A percentile compares a stretch with the other conserved stretches of the same genome.
phyloP scores from a whole-genome alignment of 805 yeast species.

The Candida cerambycidarum region DNA sequence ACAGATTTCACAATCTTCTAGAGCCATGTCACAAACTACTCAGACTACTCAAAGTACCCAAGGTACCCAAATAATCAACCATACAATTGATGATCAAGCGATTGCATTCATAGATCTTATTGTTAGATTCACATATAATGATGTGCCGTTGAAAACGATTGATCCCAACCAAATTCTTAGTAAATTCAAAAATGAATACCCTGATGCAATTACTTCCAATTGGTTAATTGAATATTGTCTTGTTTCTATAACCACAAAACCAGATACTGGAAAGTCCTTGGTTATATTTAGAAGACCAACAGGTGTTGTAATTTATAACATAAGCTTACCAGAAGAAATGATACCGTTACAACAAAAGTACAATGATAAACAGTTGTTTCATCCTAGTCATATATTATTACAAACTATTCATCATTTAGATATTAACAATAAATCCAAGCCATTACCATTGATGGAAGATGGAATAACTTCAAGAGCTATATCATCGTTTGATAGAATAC shows the following conservation, averaged over 20 bases:
- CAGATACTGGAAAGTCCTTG: conserved; percentile 49
- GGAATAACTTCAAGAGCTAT: conserved; percentile 49
- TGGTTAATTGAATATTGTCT: conserved; percentile 67
- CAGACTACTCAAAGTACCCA: too few relatives aligned
- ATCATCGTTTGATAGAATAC: conserved; percentile 66
- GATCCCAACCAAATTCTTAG: conserved; percentile 16
- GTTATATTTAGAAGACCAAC: conserved; percentile 65
- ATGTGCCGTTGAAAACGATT: conserved; percentile 52
- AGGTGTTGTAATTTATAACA: conserved; percentile 51
- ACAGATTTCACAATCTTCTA: too few relatives aligned
- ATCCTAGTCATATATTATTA: conserved; percentile 49
- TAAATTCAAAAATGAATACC: conserved; percentile 10
- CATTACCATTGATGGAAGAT: conserved; percentile 54
- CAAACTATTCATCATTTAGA: conserved; percentile 51
- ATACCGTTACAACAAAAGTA: conserved; percentile 7
- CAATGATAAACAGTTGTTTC: conserved; percentile 6
- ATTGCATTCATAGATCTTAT: conserved; percentile 68
- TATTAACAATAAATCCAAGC: conserved; percentile 31
- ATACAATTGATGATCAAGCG: conserved; percentile 50
- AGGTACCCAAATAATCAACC: too few relatives aligned
- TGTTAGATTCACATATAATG: conserved; percentile 62
- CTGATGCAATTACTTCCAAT: conserved; percentile 25
- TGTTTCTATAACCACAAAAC: conserved; percentile 54
- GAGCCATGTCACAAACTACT: too few relatives aligned
- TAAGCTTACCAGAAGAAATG: conserved; percentile 38